Evolutionary conservation across 495 filamentous ascomycete genomes (phyloP).

Genomic region (Penicillium chermesinum): DNA sequence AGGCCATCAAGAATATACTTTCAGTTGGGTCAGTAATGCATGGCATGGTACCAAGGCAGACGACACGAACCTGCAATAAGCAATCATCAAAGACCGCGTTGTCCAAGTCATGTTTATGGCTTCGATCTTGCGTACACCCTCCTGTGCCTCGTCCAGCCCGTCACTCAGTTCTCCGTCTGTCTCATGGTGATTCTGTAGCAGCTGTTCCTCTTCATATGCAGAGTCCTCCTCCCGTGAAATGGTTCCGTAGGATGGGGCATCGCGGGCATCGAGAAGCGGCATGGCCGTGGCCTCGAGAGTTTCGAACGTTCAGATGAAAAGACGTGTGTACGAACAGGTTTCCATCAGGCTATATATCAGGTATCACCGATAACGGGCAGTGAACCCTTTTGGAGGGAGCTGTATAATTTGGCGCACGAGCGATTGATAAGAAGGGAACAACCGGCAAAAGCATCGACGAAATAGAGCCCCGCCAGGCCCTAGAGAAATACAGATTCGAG

Average conservation of each 20-base stretch:
- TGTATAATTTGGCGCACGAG: not conserved
- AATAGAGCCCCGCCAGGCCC: constrained; percentile 22
- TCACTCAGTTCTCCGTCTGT: constrained; percentile 23
- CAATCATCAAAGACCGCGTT: constrained; percentile 44
- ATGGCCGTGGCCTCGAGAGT: constrained; percentile 21
- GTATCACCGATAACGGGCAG: too few relatives aligned
- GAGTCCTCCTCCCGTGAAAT: constrained; percentile 9
- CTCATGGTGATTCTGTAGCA: constrained; percentile 30
- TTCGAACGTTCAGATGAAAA: not conserved
- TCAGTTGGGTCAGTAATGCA: constrained; percentile 18
- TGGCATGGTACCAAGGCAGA: constrained; percentile 8
- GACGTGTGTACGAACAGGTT: too few relatives aligned
- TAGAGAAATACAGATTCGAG: constrained; percentile 6
- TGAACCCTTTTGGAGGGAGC: too few relatives aligned
- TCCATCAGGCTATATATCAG: too few relatives aligned
- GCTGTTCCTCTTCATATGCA: constrained; percentile 24
- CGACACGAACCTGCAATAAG: constrained; percentile 48
- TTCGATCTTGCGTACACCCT: constrained; percentile 53
- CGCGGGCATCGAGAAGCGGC: constrained; percentile 32
- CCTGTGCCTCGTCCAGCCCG: constrained; percentile 39
- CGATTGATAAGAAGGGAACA: not conserved
- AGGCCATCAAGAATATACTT: constrained; percentile 54
- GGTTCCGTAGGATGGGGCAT: constrained; percentile 40
- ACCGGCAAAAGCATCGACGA: constrained; percentile 9
- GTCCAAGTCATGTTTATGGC: constrained; percentile 55